Evolutionary conservation across 2,329 filamentous ascomycete genomes (phyloP).

Genomic region (Exophiala viscosa): DNA sequence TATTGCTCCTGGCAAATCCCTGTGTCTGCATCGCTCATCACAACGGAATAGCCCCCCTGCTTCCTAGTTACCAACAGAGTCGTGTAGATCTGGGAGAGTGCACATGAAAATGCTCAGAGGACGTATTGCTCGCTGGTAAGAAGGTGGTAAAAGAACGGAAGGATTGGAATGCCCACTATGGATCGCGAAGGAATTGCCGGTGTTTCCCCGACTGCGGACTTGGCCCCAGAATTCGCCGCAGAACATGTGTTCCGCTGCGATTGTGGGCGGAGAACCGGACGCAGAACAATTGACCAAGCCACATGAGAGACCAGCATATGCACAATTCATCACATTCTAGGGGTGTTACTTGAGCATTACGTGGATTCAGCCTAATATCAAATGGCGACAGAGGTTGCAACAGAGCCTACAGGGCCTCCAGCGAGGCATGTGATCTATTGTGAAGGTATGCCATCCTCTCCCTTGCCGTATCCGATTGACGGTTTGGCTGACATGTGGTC

Average conservation of each 20-base stretch:
- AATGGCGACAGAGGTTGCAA: slow-evolving; percentile 30
- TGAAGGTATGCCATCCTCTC: slow-evolving; percentile 48
- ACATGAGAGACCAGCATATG: slow-evolving; percentile 18
- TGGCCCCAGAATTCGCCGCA: too few species aligned
- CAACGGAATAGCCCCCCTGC: too few species aligned
- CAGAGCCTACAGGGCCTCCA: slow-evolving; percentile 39
- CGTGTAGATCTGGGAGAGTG: too few species aligned
- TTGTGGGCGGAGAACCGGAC: not conserved
- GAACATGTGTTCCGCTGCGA: not conserved
- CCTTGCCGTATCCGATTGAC: not conserved
- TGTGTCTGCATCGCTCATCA: too few species aligned
- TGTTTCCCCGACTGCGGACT: too few species aligned
- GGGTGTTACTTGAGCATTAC: slow-evolving; percentile 19
- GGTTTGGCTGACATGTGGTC: slow-evolving; percentile 17
- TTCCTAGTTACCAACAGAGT: too few species aligned
- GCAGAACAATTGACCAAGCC: slow-evolving; percentile 8
- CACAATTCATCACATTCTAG: slow-evolving; percentile 9
- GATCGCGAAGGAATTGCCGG: too few species aligned
- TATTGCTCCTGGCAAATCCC: too few species aligned
- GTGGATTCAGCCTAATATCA: slow-evolving; percentile 15
- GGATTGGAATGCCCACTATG: too few species aligned
- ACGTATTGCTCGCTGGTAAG: too few species aligned
- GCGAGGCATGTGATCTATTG: slow-evolving; percentile 60
- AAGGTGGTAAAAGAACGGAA: too few species aligned
- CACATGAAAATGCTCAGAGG: too few species aligned